A percentile compares a stretch with the other conserved stretches of the same genome.
phyloP scores from a whole-genome alignment of 208 protist genomes.

The Leishmania guyanensis region DNA sequence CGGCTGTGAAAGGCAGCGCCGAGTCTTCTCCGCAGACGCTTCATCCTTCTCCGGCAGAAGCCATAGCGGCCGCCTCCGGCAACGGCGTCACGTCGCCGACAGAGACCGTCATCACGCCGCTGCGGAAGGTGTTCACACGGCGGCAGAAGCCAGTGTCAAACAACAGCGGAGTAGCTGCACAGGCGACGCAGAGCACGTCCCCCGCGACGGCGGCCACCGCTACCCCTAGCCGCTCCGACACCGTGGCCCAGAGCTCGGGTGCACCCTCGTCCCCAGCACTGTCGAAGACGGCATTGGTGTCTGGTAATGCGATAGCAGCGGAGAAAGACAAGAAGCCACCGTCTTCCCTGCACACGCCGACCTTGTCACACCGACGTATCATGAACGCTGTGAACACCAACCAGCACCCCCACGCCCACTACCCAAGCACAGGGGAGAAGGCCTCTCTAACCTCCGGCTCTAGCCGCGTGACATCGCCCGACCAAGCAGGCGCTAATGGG shows the following conservation, averaged over 20 bases:
- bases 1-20: not conserved
- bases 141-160: not conserved
- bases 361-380: slow-evolving; percentile 13
- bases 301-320: not conserved
- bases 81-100: slow-evolving; percentile 15
- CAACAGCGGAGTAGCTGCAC: slow-evolving; percentile 12
- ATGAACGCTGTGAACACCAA: slow-evolving; percentile 25
- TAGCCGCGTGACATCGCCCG: not conserved
- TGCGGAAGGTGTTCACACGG: slow-evolving; percentile 11
- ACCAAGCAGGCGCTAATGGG: not conserved
- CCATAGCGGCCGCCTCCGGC: not conserved
- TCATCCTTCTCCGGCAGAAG: slow-evolving; percentile 7
- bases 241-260: not conserved
- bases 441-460: not conserved
- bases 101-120: slow-evolving; percentile 18
- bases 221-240: not conserved
- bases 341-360: slow-evolving; percentile 7
- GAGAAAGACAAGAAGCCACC: not conserved
- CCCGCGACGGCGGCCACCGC: not conserved
- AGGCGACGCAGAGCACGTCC: slow-evolving; percentile 1
- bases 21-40: not conserved
- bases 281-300: not conserved
- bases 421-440: not conserved
- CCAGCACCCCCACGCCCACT: not conserved
- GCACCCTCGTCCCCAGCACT: not conserved